Evolutionary conservation across 106 monocot genomes (phyloP).

Genomic region (Dendrobium nobile): DNA sequence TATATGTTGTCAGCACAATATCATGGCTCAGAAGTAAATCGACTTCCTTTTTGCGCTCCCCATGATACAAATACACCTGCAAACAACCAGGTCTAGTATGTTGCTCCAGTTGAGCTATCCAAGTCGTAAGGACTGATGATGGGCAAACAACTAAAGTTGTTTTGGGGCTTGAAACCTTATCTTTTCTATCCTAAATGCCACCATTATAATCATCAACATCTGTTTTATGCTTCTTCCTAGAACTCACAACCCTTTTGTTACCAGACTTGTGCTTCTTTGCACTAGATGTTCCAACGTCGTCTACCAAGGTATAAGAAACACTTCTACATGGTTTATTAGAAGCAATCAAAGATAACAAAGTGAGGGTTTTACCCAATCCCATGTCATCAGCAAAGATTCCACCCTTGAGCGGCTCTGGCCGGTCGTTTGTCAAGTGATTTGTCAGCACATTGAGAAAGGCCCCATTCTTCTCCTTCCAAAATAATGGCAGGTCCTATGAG

Average conservation of each 20-base stretch:
- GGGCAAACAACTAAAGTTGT: slow-evolving; percentile 89
- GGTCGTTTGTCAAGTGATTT: slow-evolving; percentile 44
- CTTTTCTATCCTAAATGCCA: not conserved
- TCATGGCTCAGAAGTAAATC: slow-evolving; percentile 56
- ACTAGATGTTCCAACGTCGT: not conserved
- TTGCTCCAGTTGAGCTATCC: slow-evolving; percentile 89
- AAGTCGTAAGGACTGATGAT: slow-evolving; percentile 75
- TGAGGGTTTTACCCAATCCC: slow-evolving; percentile 95
- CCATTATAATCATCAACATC: not conserved
- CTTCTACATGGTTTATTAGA: slow-evolving; percentile 15
- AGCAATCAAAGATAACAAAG: slow-evolving; percentile 75
- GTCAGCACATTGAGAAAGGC: slow-evolving; percentile 62
- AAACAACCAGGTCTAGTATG: slow-evolving; percentile 62
- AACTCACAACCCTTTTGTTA: slow-evolving; percentile 2
- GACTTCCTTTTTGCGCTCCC: slow-evolving; percentile 40
- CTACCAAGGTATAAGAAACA: not conserved
- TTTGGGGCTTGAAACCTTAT: slow-evolving; percentile 10
- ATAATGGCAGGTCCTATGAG: slow-evolving; percentile 54
- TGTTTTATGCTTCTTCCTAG: slow-evolving; percentile 31
- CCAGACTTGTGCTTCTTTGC: slow-evolving; percentile 1
- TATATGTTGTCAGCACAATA: slow-evolving; percentile 82
- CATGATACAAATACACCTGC: slow-evolving; percentile 84
- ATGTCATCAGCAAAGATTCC: slow-evolving; percentile 98
- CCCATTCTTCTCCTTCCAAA: slow-evolving; percentile 71
- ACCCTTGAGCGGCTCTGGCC: slow-evolving; percentile 62